These are phyloP conservation scores for Mimosa pudica DNA, from an alignment of 306 rosid species.

Conservation along the genomic window DNA sequence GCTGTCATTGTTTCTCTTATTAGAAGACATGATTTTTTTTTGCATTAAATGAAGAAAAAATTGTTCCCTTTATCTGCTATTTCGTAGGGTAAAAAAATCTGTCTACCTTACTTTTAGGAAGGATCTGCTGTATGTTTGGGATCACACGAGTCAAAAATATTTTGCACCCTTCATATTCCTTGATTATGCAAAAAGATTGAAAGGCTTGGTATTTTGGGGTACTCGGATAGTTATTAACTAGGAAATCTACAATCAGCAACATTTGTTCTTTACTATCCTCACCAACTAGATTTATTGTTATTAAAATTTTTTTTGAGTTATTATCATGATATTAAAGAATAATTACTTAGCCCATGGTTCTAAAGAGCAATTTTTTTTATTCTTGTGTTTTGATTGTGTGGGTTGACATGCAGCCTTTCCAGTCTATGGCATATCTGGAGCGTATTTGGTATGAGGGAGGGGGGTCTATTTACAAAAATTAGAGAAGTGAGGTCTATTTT, in stretches of 20 bases:
- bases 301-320: background rate
- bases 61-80: background rate
- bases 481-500: too few species aligned
- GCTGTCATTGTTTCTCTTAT: constrained; percentile 37
- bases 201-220: background rate
- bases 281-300: background rate
- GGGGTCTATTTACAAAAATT: too few species aligned
- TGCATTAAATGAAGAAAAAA: constrained; percentile 18
- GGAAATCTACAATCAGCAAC: background rate
- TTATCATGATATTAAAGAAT: too few species aligned
- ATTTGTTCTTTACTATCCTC: background rate
- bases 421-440: too few species aligned
- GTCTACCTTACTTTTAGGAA: background rate
- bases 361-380: too few species aligned
- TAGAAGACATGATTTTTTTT: constrained; percentile 40
- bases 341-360: too few species aligned
- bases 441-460: too few species aligned
- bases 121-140: background rate
- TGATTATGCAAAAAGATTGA: background rate
- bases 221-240: background rate
- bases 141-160: background rate
- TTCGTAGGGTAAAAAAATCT: background rate
- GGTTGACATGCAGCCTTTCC: too few species aligned
- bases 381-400: background rate
- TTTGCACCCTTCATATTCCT: background rate